These are phyloP conservation scores for Cochlearia excelsa DNA, from an alignment of 345 rosid species.

Conservation along the genomic window DNA sequence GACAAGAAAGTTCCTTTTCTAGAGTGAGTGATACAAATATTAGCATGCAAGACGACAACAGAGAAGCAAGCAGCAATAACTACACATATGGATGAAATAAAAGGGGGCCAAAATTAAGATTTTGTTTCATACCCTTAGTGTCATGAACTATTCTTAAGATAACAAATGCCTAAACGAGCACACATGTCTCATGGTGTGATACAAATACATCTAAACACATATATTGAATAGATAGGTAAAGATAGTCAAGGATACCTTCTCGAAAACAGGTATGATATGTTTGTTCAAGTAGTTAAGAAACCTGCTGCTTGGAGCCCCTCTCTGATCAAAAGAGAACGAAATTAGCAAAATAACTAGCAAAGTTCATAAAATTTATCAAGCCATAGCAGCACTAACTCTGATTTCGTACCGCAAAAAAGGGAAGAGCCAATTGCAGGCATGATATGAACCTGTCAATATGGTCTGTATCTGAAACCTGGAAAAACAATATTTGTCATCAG, in stretches of 20 bases:
- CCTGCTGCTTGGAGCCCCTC: constrained; percentile 92
- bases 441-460: constrained; percentile 95
- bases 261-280: constrained; percentile 84
- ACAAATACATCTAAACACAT: neutral
- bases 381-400: neutral
- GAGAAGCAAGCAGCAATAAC: constrained; percentile 10
- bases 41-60: constrained; percentile 16
- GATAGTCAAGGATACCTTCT: constrained; percentile 53
- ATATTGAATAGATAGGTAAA: neutral
- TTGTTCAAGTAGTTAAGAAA: constrained; percentile 86
- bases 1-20: constrained; percentile 9
- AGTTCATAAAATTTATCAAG: constrained; percentile 2
- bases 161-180: neutral
- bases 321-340: constrained; percentile 41
- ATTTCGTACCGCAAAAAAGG: constrained; percentile 77
- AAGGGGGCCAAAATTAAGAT: neutral
- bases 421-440: constrained; percentile 88
- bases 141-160: constrained; percentile 2
- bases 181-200: neutral
- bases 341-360: constrained; percentile 18
- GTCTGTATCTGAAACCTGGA: constrained; percentile 88
- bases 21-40: neutral
- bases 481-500: constrained; percentile 14
- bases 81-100: constrained; percentile 4
- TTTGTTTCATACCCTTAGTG: constrained; percentile 18